Percentiles rank a stretch among this genome's conserved stretches.
Conservation (phyloP, 768 basidiomycete species). For the Phlegmacium glaucopus region DNA sequence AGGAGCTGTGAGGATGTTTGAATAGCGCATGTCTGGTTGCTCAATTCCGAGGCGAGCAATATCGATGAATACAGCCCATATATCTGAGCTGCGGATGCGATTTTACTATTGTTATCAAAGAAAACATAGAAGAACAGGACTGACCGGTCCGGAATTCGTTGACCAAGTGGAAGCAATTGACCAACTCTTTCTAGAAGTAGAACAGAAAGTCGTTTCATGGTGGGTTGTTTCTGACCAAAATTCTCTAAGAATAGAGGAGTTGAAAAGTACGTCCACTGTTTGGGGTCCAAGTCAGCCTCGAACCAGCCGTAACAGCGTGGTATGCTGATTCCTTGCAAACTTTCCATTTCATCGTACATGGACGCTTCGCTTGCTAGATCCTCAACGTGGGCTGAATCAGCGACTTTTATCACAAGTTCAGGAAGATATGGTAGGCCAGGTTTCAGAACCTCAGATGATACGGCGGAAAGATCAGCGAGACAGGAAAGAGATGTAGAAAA, state of each 20-base stretch:
- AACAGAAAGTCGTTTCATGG: constrained; percentile 5
- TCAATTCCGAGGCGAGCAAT: constrained; percentile 17
- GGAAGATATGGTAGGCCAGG: constrained; percentile 13
- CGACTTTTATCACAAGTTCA: constrained; percentile 17
- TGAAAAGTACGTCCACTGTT: neutral
- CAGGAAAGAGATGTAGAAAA: constrained; percentile 7
- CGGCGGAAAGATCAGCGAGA: constrained; percentile 1
- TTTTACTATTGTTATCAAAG: too few species aligned
- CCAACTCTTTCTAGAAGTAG: constrained; percentile 17
- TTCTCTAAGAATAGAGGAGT: neutral
- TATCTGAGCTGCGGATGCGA: constrained; percentile 16
- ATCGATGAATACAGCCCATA: constrained; percentile 20
- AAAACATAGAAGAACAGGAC: too few species aligned
- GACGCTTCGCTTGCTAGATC: constrained; percentile 14
- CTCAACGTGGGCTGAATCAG: constrained; percentile 10
- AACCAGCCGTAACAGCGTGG: constrained; percentile 19
- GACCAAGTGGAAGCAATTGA: constrained; percentile 12
- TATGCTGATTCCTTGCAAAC: constrained; percentile 18
- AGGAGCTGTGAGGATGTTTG: constrained; percentile 17
- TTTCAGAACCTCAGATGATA: constrained; percentile 3
- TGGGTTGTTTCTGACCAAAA: neutral
- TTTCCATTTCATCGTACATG: constrained; percentile 21
- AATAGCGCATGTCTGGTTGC: constrained; percentile 20
- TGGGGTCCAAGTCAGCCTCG: constrained; percentile 9
- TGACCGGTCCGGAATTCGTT: constrained; percentile 13